These are phyloP conservation scores for Candida qinlingensis DNA, from an alignment of 805 yeast species.

Conservation along the genomic window DNA sequence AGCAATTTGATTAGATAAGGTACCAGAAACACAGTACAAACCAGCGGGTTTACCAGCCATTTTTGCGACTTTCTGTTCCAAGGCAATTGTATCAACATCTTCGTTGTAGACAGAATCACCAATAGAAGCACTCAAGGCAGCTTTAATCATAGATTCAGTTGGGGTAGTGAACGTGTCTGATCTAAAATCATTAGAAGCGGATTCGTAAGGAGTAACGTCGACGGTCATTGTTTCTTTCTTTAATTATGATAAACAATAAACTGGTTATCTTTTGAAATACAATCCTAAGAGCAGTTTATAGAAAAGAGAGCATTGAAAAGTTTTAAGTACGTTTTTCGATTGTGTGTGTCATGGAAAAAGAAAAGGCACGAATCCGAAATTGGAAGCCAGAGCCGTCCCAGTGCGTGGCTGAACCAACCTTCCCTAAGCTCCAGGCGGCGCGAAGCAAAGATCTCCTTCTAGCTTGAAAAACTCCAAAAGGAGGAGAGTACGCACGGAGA, in stretches of 20 bases:
- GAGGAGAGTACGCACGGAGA: background rate
- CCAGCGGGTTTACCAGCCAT: constrained; percentile 80
- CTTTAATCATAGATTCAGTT: constrained; percentile 63
- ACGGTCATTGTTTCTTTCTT: constrained; percentile 6
- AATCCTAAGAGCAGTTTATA: background rate
- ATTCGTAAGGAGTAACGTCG: constrained; percentile 54
- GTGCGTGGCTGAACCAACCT: background rate
- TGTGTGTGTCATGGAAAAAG: constrained; percentile 5
- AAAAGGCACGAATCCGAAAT: constrained; percentile 1
- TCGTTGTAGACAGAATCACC: constrained; percentile 91
- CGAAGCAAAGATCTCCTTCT: background rate
- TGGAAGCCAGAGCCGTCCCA: constrained; percentile 8
- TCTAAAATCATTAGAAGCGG: constrained; percentile 48
- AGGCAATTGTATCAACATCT: constrained; percentile 60
- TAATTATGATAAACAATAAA: too few relatives aligned
- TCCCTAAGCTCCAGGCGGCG: background rate
- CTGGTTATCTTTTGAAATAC: background rate
- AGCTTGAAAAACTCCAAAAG: background rate
- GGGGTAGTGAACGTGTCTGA: constrained; percentile 93
- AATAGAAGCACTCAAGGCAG: constrained; percentile 50
- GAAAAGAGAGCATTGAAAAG: background rate
- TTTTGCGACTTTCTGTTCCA: constrained; percentile 61
- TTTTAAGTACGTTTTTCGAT: background rate
- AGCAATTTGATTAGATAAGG: constrained; percentile 87
- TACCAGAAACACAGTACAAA: constrained; percentile 82